phyloP scores from a whole-genome alignment of 2,329 filamentous ascomycete genomes.

The Trichoderma brevicompactum region DNA sequence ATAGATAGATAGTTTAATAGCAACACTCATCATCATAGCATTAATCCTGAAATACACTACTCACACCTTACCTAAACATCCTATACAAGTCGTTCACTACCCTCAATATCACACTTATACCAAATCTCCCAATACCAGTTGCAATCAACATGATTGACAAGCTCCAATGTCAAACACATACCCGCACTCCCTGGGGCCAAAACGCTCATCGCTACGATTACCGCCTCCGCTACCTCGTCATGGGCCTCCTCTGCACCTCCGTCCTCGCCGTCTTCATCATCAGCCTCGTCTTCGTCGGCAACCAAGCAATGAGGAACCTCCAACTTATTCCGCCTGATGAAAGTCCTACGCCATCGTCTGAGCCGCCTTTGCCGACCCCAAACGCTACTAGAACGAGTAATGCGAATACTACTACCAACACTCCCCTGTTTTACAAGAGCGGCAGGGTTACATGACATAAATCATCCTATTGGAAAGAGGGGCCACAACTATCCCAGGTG shows the following conservation, averaged over 20 bases:
- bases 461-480: neutral
- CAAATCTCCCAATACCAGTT: neutral
- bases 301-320: constrained; percentile 8
- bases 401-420: neutral
- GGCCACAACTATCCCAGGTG: neutral
- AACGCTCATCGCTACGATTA: constrained; percentile 35
- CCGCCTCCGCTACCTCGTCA: constrained; percentile 36
- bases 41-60: too few relatives aligned
- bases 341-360: neutral
- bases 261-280: constrained; percentile 35
- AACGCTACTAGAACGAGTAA: neutral
- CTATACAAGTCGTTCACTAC: too few relatives aligned
- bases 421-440: neutral
- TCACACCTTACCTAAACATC: too few relatives aligned
- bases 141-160: constrained; percentile 34
- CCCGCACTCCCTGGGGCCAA: constrained; percentile 38
- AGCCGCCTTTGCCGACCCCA: neutral
- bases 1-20: too few relatives aligned
- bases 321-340: neutral
- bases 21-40: too few relatives aligned
- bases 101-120: neutral
- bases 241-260: constrained; percentile 34
- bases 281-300: constrained; percentile 32
- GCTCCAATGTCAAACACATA: constrained; percentile 39
- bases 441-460: neutral